Base-by-base conservation (phyloP, 1,284 basidiomycete genomes). In the Apiotrichum veenhuisii region DNA sequence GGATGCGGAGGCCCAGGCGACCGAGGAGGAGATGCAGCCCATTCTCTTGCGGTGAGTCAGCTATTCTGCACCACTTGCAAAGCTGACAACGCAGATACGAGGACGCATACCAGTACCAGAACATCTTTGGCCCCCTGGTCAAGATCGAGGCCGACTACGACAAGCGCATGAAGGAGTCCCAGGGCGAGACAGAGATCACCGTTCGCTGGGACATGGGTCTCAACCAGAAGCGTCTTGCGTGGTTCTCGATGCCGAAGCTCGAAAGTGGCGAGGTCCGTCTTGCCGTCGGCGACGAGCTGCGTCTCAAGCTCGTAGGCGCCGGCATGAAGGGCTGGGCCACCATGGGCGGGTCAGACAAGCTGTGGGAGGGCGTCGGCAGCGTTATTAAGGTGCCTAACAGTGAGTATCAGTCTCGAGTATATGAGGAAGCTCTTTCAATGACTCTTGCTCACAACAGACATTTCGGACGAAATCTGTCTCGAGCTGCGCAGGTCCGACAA, bases 71-170 rank as follows among this genome's bases (percentile, higher is more conserved):
- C 8, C 37, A 2, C 42, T 2, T 9, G 4, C 36, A 26, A 5
- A 11, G 25, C 12, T 26, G 25, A 42, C 55, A 52, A 57, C 52
- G 15, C 58, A 81, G 80, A 34, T 98, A 98, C 76, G 95, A 98
- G 74, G 96, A 98, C 73, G 95, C 96, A 38, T 98, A 98, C 73
- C 95, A 98, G 74, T 98, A 99, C 74, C 95, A 98, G 78, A 98
- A 98, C 73, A 98, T 98, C 58, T 95, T 98, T 70, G 95, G 95
- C 1, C 95, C 95, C 10, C 83, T 99, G 41, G 95, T 99, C 74
- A 98, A 98, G 80, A 98, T 98, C 68, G 96, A 99, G 74, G 96
- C 96, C 8, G 96, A 98, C 79, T 99, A 98, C 71, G 96, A 99
- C 76, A 95, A 96, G 78, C 85, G 88, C 59, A 82, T 98, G 69